These are phyloP conservation scores for thale cress (Arabidopsis thaliana) DNA, from an alignment of 345 rosid genomes.

Conservation along the genomic window TAIR10.1 NC_003075.7:6511501-6512000, in stretches of 20 bases:
- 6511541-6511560: conserved; percentile 40
- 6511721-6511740: background rate
- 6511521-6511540: conserved; percentile 39
- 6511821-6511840: no score
- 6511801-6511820: no score
- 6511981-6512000: no score
- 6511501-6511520: conserved; percentile 29
- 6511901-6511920: no score
- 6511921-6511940: no score
- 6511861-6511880: no score
- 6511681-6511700: background rate
- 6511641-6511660: conserved; percentile 22
- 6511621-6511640: conserved; percentile 24
- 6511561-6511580: conserved; percentile 55
- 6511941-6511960: no score
- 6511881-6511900: no score
- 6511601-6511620: conserved; percentile 28
- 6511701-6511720: background rate
- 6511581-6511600: conserved; percentile 52
- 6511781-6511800: no score
- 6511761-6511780: background rate
- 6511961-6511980: no score
- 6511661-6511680: background rate
- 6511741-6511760: background rate
- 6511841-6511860: no score